A percentile compares a stretch with the other conserved stretches of the same genome.
phyloP scores from a whole-genome alignment of 2,329 filamentous ascomycete species.

The Coniella vitis region DNA sequence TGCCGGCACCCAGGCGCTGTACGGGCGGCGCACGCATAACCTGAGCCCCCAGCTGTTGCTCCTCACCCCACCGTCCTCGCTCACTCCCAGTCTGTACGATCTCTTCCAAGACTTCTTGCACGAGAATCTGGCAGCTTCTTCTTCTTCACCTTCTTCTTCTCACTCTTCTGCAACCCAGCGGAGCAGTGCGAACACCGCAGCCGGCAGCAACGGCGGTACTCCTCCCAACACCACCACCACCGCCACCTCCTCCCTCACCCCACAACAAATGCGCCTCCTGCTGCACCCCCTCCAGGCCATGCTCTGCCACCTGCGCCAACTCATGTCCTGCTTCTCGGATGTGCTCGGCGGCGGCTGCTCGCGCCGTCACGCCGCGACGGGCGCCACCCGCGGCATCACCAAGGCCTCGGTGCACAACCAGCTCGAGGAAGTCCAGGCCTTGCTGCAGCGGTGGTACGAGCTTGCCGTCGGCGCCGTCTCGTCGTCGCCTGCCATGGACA shows the following conservation, averaged over 20 bases:
- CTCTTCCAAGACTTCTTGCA: slow-evolving; percentile 63
- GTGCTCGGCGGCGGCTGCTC: slow-evolving; percentile 36
- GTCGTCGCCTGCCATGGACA: no score
- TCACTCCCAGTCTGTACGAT: slow-evolving; percentile 53
- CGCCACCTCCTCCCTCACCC: slow-evolving; percentile 35
- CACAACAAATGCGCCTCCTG: slow-evolving; percentile 58
- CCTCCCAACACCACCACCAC: slow-evolving; percentile 43
- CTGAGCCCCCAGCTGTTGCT: slow-evolving; percentile 46
- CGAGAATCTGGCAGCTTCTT: slow-evolving; percentile 28
- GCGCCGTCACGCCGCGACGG: no score
- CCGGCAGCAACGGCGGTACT: no score
- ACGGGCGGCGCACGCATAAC: slow-evolving; percentile 38
- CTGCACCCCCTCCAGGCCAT: slow-evolving; percentile 62
- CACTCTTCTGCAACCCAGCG: no score
- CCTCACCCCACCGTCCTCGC: slow-evolving; percentile 37
- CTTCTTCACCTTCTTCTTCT: no score
- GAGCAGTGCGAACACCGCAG: no score
- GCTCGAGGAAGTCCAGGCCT: slow-evolving; percentile 56
- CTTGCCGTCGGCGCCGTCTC: slow-evolving; percentile 35
- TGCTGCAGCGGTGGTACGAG: slow-evolving; percentile 62
- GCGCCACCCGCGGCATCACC: slow-evolving; percentile 40
- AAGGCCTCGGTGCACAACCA: slow-evolving; percentile 53
- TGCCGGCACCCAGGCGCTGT: slow-evolving; percentile 49
- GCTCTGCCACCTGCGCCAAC: slow-evolving; percentile 57
- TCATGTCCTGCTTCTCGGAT: slow-evolving; percentile 59